These are phyloP conservation scores for Xylaria intraflava DNA, from an alignment of 495 filamentous ascomycete species.

Conservation along the genomic window DNA sequence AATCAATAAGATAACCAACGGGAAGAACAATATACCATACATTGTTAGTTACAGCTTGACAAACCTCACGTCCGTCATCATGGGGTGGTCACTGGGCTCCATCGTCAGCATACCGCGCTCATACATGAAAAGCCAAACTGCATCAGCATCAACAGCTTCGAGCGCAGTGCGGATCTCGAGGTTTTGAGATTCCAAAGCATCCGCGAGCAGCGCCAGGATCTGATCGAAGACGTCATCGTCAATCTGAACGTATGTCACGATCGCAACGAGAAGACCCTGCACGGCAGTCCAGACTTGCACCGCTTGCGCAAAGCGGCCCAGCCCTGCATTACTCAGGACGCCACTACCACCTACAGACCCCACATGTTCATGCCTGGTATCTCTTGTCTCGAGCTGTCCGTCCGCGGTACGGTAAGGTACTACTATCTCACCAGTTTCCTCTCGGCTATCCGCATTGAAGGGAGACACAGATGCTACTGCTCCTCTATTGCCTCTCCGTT, in stretches of 20 bases:
- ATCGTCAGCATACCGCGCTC: conserved; percentile 26
- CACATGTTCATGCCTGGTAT: neutral
- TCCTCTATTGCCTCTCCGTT: conserved; percentile 36
- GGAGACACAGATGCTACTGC: conserved; percentile 23
- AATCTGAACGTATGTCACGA: conserved; percentile 52
- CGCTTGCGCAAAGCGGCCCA: conserved; percentile 48
- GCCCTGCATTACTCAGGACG: conserved; percentile 18
- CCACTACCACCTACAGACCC: neutral
- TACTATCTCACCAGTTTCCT: conserved; percentile 19
- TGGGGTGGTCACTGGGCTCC: neutral
- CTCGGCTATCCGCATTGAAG: conserved; percentile 4
- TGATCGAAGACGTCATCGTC: conserved; percentile 63
- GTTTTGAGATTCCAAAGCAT: conserved; percentile 40
- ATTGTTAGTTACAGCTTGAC: neutral
- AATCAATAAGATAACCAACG: neutral
- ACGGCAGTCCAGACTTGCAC: conserved; percentile 54
- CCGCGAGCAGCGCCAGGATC: conserved; percentile 52
- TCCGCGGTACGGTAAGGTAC: conserved; percentile 19
- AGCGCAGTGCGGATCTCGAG: conserved; percentile 48
- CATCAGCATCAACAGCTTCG: conserved; percentile 58
- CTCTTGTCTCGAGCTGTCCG: conserved; percentile 10
- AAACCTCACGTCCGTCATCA: neutral
- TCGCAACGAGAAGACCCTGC: conserved; percentile 43
- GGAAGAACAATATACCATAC: neutral
- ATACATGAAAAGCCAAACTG: conserved; percentile 61